Conservation (phyloP, 352 stramenopile species). For the Globisporangium abappressorium region DNA sequence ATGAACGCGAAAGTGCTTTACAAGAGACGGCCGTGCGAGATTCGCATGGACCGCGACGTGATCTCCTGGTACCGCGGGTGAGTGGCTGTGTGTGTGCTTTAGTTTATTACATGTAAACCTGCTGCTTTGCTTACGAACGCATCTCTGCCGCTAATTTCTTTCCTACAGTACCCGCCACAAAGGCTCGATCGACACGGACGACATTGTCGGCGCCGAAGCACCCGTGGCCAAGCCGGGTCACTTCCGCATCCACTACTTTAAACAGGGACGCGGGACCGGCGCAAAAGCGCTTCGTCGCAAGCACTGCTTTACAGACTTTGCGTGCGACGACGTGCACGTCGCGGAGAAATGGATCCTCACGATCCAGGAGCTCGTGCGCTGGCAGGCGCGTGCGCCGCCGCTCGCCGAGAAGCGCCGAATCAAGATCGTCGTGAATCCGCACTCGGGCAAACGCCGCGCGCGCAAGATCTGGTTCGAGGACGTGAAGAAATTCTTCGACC, state of each 20-base stretch:
- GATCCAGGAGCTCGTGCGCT: conserved; percentile 81
- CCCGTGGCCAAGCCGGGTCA: conserved; percentile 24
- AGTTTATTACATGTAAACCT: not conserved
- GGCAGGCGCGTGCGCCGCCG: conserved; percentile 69
- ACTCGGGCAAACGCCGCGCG: conserved; percentile 68
- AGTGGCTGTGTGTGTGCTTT: not conserved
- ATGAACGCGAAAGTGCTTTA: conserved; percentile 46
- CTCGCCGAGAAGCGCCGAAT: conserved; percentile 68
- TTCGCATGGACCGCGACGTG: conserved; percentile 59
- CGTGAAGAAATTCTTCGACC: conserved; percentile 76
- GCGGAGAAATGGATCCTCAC: conserved; percentile 52
- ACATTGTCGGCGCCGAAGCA: conserved; percentile 66
- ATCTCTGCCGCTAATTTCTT: not conserved
- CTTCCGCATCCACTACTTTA: conserved; percentile 79
- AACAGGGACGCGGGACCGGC: conserved; percentile 52
- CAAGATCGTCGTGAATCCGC: conserved; percentile 81
- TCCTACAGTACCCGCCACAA: conserved; percentile 34
- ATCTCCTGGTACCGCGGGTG: conserved; percentile 57
- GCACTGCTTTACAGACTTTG: conserved; percentile 53
- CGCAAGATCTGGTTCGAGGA: conserved; percentile 63
- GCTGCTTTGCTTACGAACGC: not conserved
- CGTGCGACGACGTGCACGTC: conserved; percentile 29
- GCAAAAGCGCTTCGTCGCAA: conserved; percentile 61
- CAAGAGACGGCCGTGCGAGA: conserved; percentile 46
- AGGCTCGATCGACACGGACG: conserved; percentile 60